phyloP scores from a whole-genome alignment of 345 rosid species.

The Eucalyptus cloeziana region DNA sequence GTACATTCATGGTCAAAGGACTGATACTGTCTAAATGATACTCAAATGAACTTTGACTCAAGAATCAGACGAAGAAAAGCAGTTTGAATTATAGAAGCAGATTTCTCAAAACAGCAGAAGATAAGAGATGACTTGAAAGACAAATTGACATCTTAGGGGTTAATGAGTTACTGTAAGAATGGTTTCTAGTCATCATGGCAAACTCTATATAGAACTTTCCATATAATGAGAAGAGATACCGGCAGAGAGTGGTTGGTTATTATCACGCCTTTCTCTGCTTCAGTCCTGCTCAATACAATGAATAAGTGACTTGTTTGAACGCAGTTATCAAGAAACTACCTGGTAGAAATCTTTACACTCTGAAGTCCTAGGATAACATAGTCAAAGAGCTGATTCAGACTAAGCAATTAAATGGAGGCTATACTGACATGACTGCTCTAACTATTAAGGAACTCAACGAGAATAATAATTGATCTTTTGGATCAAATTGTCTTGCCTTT shows the following conservation, averaged over 20 bases:
- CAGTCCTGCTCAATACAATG: slow-evolving; percentile 44
- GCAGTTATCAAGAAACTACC: neutral
- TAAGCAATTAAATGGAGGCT: neutral
- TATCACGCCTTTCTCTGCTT: slow-evolving; percentile 86
- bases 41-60: neutral
- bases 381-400: neutral
- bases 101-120: neutral
- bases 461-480: neutral
- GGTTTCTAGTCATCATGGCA: neutral
- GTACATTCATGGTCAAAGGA: neutral
- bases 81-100: neutral
- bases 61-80: neutral
- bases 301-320: neutral
- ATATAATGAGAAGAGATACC: slow-evolving; percentile 25
- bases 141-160: neutral
- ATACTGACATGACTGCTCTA: neutral
- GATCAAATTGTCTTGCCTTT: neutral
- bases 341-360: neutral
- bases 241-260: slow-evolving; percentile 80
- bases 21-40: neutral
- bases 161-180: neutral
- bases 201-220: neutral
- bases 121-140: neutral
- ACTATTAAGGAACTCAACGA: neutral
- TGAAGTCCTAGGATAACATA: neutral